Conservation (phyloP, 345 rosid species). For the Arabidopsis thaliana region TAIR10.1 NC_003070.9:9378501-9379000, state of each 20-base stretch:
- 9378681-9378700: neutral
- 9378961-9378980: neutral
- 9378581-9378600: slow-evolving; percentile 18
- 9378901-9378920: slow-evolving; percentile 55
- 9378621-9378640: neutral
- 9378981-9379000: too few relatives aligned
- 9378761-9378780: slow-evolving; percentile 68
- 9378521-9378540: neutral
- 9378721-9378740: neutral
- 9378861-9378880: slow-evolving; percentile 74
- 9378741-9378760: slow-evolving; percentile 51
- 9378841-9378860: slow-evolving; percentile 59
- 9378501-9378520: slow-evolving; percentile 1
- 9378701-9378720: neutral
- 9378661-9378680: slow-evolving; percentile 38
- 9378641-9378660: slow-evolving; percentile 32
- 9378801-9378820: slow-evolving; percentile 70
- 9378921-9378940: neutral
- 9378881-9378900: slow-evolving; percentile 80
- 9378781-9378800: slow-evolving; percentile 66
- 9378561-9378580: neutral
- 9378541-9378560: neutral
- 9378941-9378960: neutral
- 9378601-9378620: slow-evolving; percentile 2
- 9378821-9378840: slow-evolving; percentile 73